A percentile compares a stretch with the other conserved stretches of the same genome.
phyloP scores from a whole-genome alignment of 139 green algal genomes.

The Eudorina sp. region DNA sequence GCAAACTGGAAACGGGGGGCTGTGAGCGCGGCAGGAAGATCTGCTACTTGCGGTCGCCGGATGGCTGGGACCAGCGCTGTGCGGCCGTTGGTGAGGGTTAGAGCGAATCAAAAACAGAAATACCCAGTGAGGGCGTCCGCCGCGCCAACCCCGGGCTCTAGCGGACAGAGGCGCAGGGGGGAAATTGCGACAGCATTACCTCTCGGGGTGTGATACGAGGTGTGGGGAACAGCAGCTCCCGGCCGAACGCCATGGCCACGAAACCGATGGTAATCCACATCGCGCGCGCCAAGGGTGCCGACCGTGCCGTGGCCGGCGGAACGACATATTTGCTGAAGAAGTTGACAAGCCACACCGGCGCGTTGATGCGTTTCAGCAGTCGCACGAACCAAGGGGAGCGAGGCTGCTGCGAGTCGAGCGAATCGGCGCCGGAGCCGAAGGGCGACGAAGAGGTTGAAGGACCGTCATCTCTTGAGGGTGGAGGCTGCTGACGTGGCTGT shows the following conservation, averaged over 20 bases:
- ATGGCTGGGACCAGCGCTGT: no score
- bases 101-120: no score
- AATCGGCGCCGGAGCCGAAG: not conserved
- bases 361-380: not conserved
- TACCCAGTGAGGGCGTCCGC: no score
- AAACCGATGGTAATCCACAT: constrained; percentile 26
- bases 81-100: no score
- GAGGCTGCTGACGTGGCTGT: not conserved
- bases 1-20: no score
- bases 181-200: no score
- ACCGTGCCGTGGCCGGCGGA: not conserved
- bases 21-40: no score
- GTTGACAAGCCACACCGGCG: not conserved
- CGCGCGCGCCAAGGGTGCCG: constrained; percentile 1
- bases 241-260: not conserved
- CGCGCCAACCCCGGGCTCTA: no score
- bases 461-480: not conserved
- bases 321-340: constrained; percentile 18
- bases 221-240: constrained; percentile 11
- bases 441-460: not conserved
- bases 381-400: not conserved
- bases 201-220: constrained; percentile 30
- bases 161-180: no score
- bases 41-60: no score
- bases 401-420: constrained; percentile 21